Evolutionary conservation across 148 eudicot species (phyloP), one percentile per base, ranked within the genome.

Genomic region (Rhododendron vialii): DNA sequence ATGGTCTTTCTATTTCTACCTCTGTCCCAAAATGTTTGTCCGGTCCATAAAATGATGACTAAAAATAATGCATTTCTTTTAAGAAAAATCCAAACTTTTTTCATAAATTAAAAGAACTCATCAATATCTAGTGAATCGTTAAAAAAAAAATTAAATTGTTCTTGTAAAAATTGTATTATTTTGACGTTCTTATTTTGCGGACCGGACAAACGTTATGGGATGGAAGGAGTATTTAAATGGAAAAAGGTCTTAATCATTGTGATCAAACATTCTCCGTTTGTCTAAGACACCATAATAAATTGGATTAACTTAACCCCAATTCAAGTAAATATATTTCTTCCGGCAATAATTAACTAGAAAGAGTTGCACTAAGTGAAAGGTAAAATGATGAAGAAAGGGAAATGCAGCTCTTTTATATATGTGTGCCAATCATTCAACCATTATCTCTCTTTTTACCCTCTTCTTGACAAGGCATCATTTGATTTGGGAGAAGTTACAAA

Each of bases 231-330:
- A 36, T 76, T 24, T 47, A 78, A 41, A 51, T 75, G 5, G 30
- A 20, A 74, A 22, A 24, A 30, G 10, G 35, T 35, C 28, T 1
- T 41, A 78, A 43, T 78, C 28, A 43, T n/a, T 35, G 28, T 76
- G 86, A 14, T 51, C 71, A 84, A 5, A 84, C 86, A 84, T 74
- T 51, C 86, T 75, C 69, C 73, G 79, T 83, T 83, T 38, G 78
- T 18, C 43, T 30, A 20, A 84, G 69, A 51, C 81, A 84, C 47
- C 35, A 8, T 36, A 65, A 18, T 69, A 67, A 41, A 83, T 67
- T 69, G 26, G 20, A 45, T 43, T 67, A 83, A 83, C 50, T 67
- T 41, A 7, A 76, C 41, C 80, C 9, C 57, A 38, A 24, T 45
- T 26, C 79, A 35, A 74, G 30, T 48, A 8, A 73, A 4, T 78